phyloP scores from a whole-genome alignment of 1,139 yeast genomes.

The Candida tropicalis region DNA sequence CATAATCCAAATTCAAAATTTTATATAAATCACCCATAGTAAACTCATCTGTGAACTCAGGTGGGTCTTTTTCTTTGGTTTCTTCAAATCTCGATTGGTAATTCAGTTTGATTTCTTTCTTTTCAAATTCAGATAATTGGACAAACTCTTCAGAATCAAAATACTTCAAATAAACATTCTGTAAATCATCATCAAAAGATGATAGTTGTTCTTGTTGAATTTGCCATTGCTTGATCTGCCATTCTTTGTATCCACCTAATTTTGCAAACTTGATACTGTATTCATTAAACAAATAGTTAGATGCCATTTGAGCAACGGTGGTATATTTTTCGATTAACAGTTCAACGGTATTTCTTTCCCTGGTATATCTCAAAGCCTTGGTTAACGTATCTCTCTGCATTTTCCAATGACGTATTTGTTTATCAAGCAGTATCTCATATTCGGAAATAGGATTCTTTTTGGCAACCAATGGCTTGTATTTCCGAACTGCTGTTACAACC shows the following conservation, averaged over 20 bases:
- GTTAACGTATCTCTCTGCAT: slow-evolving; percentile 16
- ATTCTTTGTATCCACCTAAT: slow-evolving; percentile 19
- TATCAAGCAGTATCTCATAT: slow-evolving; percentile 15
- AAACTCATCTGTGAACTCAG: slow-evolving; percentile 15
- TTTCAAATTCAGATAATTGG: slow-evolving; percentile 16
- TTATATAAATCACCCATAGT: slow-evolving; percentile 20
- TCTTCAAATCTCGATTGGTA: slow-evolving; percentile 6
- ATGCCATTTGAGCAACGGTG: slow-evolving; percentile 18
- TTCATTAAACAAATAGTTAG: slow-evolving; percentile 19
- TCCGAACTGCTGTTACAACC: background rate
- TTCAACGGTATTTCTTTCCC: slow-evolving; percentile 14
- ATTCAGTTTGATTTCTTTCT: slow-evolving; percentile 9
- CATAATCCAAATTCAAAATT: slow-evolving; percentile 19
- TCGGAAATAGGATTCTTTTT: background rate
- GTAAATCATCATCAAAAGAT: slow-evolving; percentile 10
- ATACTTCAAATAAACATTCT: slow-evolving; percentile 11
- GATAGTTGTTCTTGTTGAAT: slow-evolving; percentile 3
- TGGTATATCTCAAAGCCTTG: slow-evolving; percentile 17
- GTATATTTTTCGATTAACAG: slow-evolving; percentile 19
- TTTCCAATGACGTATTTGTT: slow-evolving; percentile 14
- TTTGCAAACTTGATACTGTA: slow-evolving; percentile 17
- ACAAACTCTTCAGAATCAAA: slow-evolving; percentile 17
- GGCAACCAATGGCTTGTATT: slow-evolving; percentile 7
- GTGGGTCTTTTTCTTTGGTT: slow-evolving; percentile 4
- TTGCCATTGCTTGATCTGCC: slow-evolving; percentile 16